Evolutionary conservation across 768 basidiomycete genomes (phyloP), one percentile per base, ranked within the genome.

Genomic region (Podaxis sp.): DNA sequence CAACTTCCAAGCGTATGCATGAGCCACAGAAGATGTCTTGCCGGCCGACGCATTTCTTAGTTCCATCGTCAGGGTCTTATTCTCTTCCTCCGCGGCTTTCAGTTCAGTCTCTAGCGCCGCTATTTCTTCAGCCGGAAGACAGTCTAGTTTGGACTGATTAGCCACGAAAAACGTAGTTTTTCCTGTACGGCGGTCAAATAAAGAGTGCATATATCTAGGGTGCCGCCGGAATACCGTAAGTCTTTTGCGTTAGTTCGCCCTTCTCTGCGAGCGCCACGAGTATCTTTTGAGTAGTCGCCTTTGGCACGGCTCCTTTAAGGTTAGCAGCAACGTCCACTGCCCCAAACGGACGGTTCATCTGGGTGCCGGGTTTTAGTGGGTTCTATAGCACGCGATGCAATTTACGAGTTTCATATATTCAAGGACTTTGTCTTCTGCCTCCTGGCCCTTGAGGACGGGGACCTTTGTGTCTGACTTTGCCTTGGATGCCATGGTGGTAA

Each of bases 281-380:
- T 52, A 96, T 90, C 77, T 96, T 97, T 71, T 94, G 93, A 0
- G 88, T 87, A 2, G 87, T 80, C 1, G 92, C 76, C 72, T 97
- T 97, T 6, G 92, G 87, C 4, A 96, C 88, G 9, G 89, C 88
- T 56, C 92, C 92, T 74, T 96, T 96, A 33, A 97, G 77, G 75
- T 97, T 97, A 9, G 94, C 92, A 15, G 91, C 84, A 4, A 96
- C 88, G 72, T 97, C 95, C 39, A 95, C 94, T 64, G 93, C 93
- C 7, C 94, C 94, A 69, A 89, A 96, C 5, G 94, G 94, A n/a
- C 94, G 84, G 74, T 96, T 96, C 86, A 94, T 92, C 92, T 95
- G 69, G 39, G 51, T 40, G 51, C 26, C 33, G 63, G 39, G 52
- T 42, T 40, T 52, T 22, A 49, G 46, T 46, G 52, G 17, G 57